These are phyloP conservation scores for Sporothrix curviconia DNA, from an alignment of 2,329 filamentous ascomycete species.

Conservation along the genomic window DNA sequence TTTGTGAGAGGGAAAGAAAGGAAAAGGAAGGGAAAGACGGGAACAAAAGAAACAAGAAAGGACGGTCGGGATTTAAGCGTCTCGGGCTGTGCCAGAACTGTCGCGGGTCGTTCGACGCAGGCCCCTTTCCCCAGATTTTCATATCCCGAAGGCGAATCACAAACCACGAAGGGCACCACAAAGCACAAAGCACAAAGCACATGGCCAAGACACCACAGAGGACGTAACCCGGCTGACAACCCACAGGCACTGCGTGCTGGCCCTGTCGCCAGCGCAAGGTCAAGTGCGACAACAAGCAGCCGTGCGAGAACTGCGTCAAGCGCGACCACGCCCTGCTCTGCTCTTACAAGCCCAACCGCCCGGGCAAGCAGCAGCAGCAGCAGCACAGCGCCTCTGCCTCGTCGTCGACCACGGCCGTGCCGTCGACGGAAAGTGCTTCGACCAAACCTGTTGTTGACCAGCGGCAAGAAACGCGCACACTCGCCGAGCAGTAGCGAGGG, in stretches of 20 bases:
- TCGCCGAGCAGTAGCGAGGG: constrained; percentile 36
- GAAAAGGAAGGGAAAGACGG: too few relatives aligned
- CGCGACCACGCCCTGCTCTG: constrained; percentile 58
- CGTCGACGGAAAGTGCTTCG: background rate
- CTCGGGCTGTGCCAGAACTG: too few relatives aligned
- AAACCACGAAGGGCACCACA: constrained; percentile 2
- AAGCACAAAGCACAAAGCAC: background rate
- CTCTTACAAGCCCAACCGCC: constrained; percentile 59
- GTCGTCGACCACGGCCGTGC: background rate
- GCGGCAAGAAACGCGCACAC: constrained; percentile 36
- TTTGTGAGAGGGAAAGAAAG: background rate
- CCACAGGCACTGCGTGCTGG: constrained; percentile 56
- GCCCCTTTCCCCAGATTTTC: background rate
- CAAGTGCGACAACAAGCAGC: constrained; percentile 63
- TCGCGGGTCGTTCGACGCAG: background rate
- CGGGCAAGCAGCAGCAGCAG: constrained; percentile 32
- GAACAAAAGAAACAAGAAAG: too few relatives aligned
- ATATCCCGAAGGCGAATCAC: constrained; percentile 7
- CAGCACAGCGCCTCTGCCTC: constrained; percentile 27
- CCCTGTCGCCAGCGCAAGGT: constrained; percentile 62
- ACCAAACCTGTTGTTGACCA: constrained; percentile 16
- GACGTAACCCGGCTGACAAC: background rate
- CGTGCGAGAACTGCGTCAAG: constrained; percentile 63
- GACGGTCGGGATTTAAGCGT: background rate
- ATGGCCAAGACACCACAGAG: too few relatives aligned